phyloP scores from a whole-genome alignment of 352 stramenopile species.

The Plasmopara muralis region DNA sequence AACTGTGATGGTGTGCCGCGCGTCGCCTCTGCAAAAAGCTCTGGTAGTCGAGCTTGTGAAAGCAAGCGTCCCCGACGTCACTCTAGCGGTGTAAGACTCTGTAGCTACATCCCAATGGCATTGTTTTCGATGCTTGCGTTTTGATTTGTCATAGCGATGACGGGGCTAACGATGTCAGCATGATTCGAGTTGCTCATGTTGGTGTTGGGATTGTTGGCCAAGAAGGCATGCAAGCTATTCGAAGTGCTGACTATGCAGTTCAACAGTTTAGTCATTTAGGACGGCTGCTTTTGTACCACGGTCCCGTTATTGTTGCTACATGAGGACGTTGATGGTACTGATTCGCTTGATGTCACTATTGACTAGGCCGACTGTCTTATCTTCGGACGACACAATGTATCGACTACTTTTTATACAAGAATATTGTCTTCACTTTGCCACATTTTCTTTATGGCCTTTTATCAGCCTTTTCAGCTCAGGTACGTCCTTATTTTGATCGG shows the following conservation, averaged over 20 bases:
- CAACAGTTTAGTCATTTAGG: conserved; percentile 80
- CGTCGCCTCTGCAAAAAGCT: conserved; percentile 87
- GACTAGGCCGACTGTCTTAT: conserved; percentile 92
- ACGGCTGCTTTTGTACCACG: conserved; percentile 65
- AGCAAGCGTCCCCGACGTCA: conserved; percentile 62
- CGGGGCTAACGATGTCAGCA: conserved; percentile 98
- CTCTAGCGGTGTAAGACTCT: conserved; percentile 89
- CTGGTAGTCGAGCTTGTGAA: conserved; percentile 93
- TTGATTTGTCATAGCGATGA: conserved; percentile 81
- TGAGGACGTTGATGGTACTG: too few relatives aligned
- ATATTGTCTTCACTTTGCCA: conserved; percentile 88
- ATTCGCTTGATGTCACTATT: background rate
- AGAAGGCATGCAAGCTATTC: conserved; percentile 90
- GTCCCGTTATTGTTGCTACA: conserved; percentile 13
- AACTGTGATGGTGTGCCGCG: conserved; percentile 84
- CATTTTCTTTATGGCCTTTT: conserved; percentile 85
- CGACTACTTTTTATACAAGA: conserved; percentile 99
- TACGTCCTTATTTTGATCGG: conserved; percentile 11
- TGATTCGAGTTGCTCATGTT: conserved; percentile 99
- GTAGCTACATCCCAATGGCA: background rate
- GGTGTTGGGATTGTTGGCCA: conserved; percentile 96
- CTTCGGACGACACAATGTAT: conserved; percentile 92
- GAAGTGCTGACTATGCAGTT: conserved; percentile 74
- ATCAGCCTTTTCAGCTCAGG: conserved; percentile 84
- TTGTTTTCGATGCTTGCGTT: conserved; percentile 12